These are phyloP conservation scores for Saccharomyces pastorianus DNA, from an alignment of 1,139 yeast genomes.

Conservation along the genomic window DNA sequence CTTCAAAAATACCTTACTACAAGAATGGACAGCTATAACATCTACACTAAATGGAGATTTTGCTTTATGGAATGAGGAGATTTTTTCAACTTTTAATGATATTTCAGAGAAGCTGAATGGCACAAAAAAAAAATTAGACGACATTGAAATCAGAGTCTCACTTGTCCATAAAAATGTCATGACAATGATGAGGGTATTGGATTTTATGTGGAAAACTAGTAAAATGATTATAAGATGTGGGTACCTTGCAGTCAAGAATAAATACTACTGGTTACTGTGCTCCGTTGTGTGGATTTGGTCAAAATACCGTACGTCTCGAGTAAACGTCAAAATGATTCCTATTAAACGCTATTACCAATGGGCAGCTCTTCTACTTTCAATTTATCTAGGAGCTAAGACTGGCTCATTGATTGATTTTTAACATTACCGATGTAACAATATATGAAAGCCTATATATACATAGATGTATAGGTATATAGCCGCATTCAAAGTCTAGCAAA, in stretches of 20 bases:
- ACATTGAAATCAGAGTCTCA: conserved; percentile 6
- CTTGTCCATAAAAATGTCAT: neutral
- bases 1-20: conserved; percentile 7
- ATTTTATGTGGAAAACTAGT: neutral
- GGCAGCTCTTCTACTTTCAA: neutral
- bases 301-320: neutral
- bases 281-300: neutral
- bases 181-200: neutral
- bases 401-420: neutral
- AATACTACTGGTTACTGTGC: neutral
- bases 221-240: neutral
- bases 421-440: neutral
- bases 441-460: neutral
- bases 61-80: conserved; percentile 10
- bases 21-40: conserved; percentile 12
- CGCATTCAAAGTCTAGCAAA: neutral
- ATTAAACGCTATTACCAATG: neutral
- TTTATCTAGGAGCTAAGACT: neutral
- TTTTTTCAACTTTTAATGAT: conserved; percentile 7
- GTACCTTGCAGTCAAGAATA: neutral
- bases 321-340: neutral
- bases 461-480: neutral
- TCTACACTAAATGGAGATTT: conserved; percentile 8
- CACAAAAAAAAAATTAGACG: conserved; percentile 11
- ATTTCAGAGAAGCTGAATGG: conserved; percentile 9